phyloP scores from a whole-genome alignment of 306 rosid species.

The Sindora glabra region DNA sequence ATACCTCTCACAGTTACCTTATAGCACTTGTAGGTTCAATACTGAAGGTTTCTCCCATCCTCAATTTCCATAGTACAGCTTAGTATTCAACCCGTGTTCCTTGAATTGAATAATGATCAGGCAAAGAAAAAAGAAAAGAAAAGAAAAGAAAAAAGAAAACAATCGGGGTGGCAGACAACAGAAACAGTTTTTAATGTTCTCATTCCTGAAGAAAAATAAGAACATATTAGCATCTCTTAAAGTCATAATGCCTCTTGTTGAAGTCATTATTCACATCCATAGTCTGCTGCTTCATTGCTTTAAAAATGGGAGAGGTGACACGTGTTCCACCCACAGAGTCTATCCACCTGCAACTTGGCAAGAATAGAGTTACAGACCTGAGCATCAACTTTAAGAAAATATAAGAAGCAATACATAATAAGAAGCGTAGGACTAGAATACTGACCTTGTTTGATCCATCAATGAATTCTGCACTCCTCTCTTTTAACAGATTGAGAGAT shows the following conservation, averaged over 20 bases:
- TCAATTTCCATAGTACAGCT: slow-evolving; percentile 69
- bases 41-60: slow-evolving; percentile 95
- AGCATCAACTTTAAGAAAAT: background rate
- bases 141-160: slow-evolving; percentile 21
- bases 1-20: slow-evolving; percentile 38
- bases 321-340: slow-evolving; percentile 89
- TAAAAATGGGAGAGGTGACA: slow-evolving; percentile 67
- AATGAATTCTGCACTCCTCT: slow-evolving; percentile 94
- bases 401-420: background rate
- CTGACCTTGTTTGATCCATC: slow-evolving; percentile 85
- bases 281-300: slow-evolving; percentile 73
- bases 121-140: slow-evolving; percentile 18
- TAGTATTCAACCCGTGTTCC: slow-evolving; percentile 86
- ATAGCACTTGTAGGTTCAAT: slow-evolving; percentile 96
- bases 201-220: background rate
- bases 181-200: background rate
- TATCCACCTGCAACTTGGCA: slow-evolving; percentile 58
- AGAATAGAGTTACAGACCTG: background rate
- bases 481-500: slow-evolving; percentile 80
- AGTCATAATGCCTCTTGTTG: slow-evolving; percentile 77
- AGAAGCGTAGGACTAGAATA: background rate
- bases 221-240: background rate
- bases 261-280: slow-evolving; percentile 85
- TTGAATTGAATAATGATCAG: slow-evolving; percentile 77
- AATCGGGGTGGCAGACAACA: slow-evolving; percentile 3